Evolutionary conservation across 352 stramenopile genomes (phyloP).

Genomic region (Phytopythium sindhum): DNA sequence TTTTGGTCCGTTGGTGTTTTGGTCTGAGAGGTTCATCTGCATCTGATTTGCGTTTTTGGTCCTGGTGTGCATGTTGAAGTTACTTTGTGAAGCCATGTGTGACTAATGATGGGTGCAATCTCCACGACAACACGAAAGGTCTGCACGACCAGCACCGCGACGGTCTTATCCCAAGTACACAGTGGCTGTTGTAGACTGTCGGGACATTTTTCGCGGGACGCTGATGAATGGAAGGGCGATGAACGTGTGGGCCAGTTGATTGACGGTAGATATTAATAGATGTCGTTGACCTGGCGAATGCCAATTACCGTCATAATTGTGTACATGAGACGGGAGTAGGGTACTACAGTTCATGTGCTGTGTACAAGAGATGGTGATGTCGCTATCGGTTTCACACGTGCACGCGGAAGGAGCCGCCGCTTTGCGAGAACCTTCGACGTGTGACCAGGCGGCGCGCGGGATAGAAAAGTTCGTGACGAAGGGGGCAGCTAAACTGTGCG

Average conservation of each 20-base stretch:
- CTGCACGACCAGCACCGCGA: background rate
- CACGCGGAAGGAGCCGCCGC: background rate
- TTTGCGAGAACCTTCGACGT: constrained; percentile 3
- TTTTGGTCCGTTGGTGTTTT: background rate
- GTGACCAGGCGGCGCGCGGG: constrained; percentile 1
- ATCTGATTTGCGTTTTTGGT: background rate
- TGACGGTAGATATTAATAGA: too few species aligned
- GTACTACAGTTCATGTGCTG: background rate
- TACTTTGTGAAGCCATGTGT: background rate
- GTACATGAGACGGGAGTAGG: background rate
- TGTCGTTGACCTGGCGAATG: too few species aligned
- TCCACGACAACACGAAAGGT: background rate
- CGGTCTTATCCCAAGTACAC: too few species aligned
- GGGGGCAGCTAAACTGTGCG: background rate
- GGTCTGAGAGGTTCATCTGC: background rate
- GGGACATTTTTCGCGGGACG: too few species aligned
- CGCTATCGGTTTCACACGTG: background rate
- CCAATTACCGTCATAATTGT: background rate
- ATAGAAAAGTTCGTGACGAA: background rate
- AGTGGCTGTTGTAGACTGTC: too few species aligned
- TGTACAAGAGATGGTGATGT: background rate
- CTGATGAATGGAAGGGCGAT: too few species aligned
- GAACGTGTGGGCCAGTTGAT: too few species aligned
- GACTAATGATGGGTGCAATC: background rate
- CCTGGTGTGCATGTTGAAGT: background rate